Evolutionary conservation across 345 rosid species (phyloP).

Genomic region (Schrenkiella parvula): DNA sequence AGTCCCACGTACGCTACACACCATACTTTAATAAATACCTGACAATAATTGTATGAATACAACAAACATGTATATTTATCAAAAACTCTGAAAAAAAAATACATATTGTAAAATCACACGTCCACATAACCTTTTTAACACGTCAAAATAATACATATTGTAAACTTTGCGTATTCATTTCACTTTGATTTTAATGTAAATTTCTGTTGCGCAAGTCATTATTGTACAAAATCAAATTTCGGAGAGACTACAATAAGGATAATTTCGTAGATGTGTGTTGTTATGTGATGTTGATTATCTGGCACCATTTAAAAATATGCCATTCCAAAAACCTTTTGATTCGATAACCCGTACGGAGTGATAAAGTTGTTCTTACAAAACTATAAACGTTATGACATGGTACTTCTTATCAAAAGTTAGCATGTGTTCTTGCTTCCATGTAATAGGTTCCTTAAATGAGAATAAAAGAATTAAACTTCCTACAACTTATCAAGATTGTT

Average conservation of each 20-base stretch:
- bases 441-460: background rate
- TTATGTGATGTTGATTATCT: too few species aligned
- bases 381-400: background rate
- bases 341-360: too few species aligned
- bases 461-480: background rate
- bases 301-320: too few species aligned
- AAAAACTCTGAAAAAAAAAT: background rate
- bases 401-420: background rate
- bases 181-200: background rate
- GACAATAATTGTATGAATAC: background rate
- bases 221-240: background rate
- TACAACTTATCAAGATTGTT: background rate
- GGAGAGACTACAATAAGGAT: background rate
- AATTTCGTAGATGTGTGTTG: background rate
- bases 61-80: background rate
- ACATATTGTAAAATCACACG: background rate
- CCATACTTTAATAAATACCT: constrained; percentile 7
- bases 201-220: background rate
- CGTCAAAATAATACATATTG: background rate
- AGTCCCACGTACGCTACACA: constrained; percentile 25
- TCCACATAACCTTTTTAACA: background rate
- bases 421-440: background rate
- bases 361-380: background rate
- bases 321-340: too few species aligned
- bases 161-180: background rate